Percentiles rank a stretch among this genome's conserved stretches.
Conservation (phyloP, 2,329 filamentous ascomycete genomes). For the Apiospora rasikravindrae region DNA sequence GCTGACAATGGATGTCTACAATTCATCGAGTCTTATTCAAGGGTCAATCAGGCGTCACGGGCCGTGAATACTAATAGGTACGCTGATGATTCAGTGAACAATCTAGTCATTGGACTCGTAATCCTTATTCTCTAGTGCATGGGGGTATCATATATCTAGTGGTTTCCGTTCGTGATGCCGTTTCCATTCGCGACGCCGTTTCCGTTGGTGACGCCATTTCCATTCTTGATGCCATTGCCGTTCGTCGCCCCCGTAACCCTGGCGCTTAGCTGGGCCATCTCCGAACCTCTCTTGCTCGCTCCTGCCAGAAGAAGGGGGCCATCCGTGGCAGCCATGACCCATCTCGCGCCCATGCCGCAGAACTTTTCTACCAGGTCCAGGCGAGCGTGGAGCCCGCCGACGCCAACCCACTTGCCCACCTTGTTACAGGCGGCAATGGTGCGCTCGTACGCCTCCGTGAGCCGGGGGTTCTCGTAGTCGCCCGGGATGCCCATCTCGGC, state of each 20-base stretch:
- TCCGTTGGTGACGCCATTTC: neutral
- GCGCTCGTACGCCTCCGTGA: conserved; percentile 38
- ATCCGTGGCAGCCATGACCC: conserved; percentile 37
- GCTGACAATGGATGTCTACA: neutral
- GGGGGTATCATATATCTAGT: neutral
- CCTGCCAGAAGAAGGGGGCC: conserved; percentile 34
- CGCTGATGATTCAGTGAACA: neutral
- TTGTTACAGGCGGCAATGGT: conserved; percentile 44
- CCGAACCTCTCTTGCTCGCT: conserved; percentile 29
- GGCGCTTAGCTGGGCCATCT: conserved; percentile 2
- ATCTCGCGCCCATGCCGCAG: conserved; percentile 33
- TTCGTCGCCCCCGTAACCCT: neutral
- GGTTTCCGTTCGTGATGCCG: neutral
- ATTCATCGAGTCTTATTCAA: neutral
- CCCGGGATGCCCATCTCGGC: conserved; percentile 50
- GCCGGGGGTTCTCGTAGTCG: conserved; percentile 43
- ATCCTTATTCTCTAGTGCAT: neutral
- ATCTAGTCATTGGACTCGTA: neutral
- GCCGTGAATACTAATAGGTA: neutral
- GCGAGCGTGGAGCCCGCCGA: conserved; percentile 46
- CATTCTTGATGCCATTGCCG: neutral
- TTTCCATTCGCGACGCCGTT: neutral
- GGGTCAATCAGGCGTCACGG: neutral
- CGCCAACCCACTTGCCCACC: conserved; percentile 45
- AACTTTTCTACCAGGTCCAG: conserved; percentile 47